Conservation (phyloP, 225 moss, liverwort and hornwort genomes). For the Antitrichia curtipendula region DNA sequence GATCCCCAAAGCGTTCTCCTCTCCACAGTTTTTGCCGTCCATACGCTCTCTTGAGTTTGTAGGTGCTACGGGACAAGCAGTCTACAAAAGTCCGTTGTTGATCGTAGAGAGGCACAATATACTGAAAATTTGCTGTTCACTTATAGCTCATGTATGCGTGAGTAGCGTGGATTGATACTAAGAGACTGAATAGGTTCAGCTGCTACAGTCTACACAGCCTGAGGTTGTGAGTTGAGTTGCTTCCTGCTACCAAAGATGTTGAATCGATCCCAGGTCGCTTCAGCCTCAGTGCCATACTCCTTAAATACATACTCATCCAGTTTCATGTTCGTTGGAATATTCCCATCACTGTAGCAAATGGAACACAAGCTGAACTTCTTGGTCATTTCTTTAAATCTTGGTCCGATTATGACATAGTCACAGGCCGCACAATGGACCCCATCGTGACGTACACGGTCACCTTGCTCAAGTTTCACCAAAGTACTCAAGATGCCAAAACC, state of each 20-base stretch:
- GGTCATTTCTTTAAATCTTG: conserved; percentile 72
- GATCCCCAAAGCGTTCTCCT: background rate
- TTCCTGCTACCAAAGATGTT: conserved; percentile 39
- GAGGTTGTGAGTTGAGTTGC: conserved; percentile 9
- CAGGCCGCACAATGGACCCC: conserved; percentile 81
- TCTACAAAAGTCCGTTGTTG: background rate
- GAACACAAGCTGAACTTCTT: conserved; percentile 78
- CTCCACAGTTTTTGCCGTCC: background rate
- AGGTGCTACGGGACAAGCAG: background rate
- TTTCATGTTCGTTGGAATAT: conserved; percentile 62
- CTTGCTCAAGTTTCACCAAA: conserved; percentile 70
- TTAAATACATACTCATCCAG: conserved; percentile 77
- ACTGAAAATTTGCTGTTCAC: background rate
- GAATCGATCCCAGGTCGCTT: conserved; percentile 40
- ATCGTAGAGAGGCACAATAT: background rate
- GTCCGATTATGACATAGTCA: conserved; percentile 76
- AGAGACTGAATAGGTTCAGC: background rate
- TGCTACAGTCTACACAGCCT: conserved; percentile 6
- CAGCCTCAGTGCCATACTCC: conserved; percentile 58
- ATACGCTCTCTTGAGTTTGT: background rate
- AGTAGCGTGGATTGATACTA: background rate
- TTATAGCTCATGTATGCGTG: background rate
- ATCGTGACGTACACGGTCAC: conserved; percentile 73
- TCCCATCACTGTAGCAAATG: conserved; percentile 85
- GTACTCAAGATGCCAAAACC: conserved; percentile 86